phyloP scores from a whole-genome alignment of 306 rosid species.

The Gynostemma pentaphyllum region DNA sequence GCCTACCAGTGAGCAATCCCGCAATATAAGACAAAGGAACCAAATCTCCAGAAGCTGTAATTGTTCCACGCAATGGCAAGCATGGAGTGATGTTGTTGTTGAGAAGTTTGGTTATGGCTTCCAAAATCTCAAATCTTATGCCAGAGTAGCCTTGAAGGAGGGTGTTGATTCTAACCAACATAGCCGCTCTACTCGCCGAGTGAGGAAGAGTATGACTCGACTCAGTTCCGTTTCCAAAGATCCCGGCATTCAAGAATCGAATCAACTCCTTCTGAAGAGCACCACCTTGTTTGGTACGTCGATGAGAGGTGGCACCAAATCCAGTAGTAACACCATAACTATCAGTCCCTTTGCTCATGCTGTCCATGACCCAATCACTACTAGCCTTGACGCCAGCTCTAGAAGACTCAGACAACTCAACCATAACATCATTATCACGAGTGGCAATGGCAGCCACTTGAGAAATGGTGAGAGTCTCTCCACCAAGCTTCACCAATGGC shows the following conservation, averaged over 20 bases:
- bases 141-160: slow-evolving; percentile 94
- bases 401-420: slow-evolving; percentile 48
- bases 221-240: slow-evolving; percentile 61
- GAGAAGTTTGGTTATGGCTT: slow-evolving; percentile 62
- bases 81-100: slow-evolving; percentile 65
- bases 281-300: slow-evolving; percentile 73
- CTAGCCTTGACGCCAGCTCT: slow-evolving; percentile 79
- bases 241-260: slow-evolving; percentile 83
- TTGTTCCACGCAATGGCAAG: slow-evolving; percentile 74
- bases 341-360: slow-evolving; percentile 58
- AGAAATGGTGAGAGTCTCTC: slow-evolving; percentile 47
- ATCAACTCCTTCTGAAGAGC: slow-evolving; percentile 81
- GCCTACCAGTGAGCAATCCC: slow-evolving; percentile 64
- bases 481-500: slow-evolving; percentile 53
- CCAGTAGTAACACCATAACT: slow-evolving; percentile 94
- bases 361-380: slow-evolving; percentile 86
- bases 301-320: slow-evolving; percentile 80
- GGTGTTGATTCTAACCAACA: slow-evolving; percentile 75
- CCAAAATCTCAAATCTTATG: slow-evolving; percentile 70
- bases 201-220: slow-evolving; percentile 61
- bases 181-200: slow-evolving; percentile 73
- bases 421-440: slow-evolving; percentile 25
- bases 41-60: slow-evolving; percentile 76
- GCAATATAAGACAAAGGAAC: slow-evolving; percentile 86
- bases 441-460: slow-evolving; percentile 75